Evolutionary conservation across 805 yeast genomes (phyloP).

Genomic region (Kodamaea nitidulidarum): DNA sequence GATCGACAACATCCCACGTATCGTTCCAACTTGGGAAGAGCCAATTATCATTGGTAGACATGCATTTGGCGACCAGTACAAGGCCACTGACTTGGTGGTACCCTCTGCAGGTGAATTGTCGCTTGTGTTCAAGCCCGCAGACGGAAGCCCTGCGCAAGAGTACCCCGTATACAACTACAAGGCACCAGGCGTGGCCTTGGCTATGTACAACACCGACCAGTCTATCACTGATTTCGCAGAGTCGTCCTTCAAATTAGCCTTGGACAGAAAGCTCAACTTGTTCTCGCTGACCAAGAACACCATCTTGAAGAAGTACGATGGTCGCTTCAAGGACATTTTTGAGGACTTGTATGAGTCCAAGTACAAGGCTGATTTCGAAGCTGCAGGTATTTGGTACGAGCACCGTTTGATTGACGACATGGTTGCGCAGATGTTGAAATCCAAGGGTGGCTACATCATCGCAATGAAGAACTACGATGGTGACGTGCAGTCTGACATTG

Average conservation of each 20-base stretch:
- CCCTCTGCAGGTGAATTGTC: slow-evolving; percentile 66
- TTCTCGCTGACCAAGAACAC: slow-evolving; percentile 76
- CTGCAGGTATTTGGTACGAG: slow-evolving; percentile 63
- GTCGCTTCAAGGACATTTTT: slow-evolving; percentile 78
- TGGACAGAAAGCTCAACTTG: slow-evolving; percentile 58
- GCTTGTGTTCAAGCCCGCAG: slow-evolving; percentile 60
- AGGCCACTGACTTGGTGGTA: slow-evolving; percentile 69
- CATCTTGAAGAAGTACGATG: slow-evolving; percentile 76
- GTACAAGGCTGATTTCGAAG: slow-evolving; percentile 56
- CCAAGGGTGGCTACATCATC: slow-evolving; percentile 76
- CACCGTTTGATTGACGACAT: slow-evolving; percentile 82
- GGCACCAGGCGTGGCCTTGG: slow-evolving; percentile 69
- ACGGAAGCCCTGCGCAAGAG: slow-evolving; percentile 47
- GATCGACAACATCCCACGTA: slow-evolving; percentile 70
- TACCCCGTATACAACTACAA: slow-evolving; percentile 59
- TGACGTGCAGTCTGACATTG: slow-evolving; percentile 81
- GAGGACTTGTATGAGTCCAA: slow-evolving; percentile 57
- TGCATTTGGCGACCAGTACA: slow-evolving; percentile 81
- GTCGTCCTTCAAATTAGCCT: slow-evolving; percentile 72
- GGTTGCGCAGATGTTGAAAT: slow-evolving; percentile 87
- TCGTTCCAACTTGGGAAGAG: slow-evolving; percentile 76
- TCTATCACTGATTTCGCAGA: slow-evolving; percentile 76
- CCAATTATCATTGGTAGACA: slow-evolving; percentile 86
- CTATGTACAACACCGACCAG: slow-evolving; percentile 82
- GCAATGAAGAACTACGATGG: slow-evolving; percentile 85